Evolutionary conservation across 345 rosid genomes (phyloP).

Genomic region (Hirschfeldia incana): DNA sequence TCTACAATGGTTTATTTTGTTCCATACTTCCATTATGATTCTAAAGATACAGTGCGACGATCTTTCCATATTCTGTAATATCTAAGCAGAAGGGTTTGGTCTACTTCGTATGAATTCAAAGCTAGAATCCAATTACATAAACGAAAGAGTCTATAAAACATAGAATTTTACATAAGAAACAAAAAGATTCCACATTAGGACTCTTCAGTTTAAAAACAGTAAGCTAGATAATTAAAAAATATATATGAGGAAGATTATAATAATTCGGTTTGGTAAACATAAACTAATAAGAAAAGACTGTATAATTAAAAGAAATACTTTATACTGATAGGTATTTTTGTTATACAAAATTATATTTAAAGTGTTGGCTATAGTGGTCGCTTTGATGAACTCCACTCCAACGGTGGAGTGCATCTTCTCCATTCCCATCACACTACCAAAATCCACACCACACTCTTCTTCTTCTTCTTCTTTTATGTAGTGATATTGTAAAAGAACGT

Average conservation of each 20-base stretch:
- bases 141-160: not conserved
- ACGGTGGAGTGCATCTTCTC: slow-evolving; percentile 19
- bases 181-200: not conserved
- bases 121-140: not conserved
- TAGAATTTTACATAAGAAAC: not conserved
- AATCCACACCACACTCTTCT: not conserved
- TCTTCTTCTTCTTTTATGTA: not conserved
- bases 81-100: not conserved
- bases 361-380: slow-evolving; percentile 29
- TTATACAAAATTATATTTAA: not conserved
- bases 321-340: not conserved
- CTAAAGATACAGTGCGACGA: not conserved
- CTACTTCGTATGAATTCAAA: not conserved
- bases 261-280: not conserved
- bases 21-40: not conserved
- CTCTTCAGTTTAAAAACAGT: not conserved
- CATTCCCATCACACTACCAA: slow-evolving; percentile 32
- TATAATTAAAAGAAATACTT: not conserved
- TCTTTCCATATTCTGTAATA: not conserved
- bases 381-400: slow-evolving; percentile 40
- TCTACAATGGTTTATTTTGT: not conserved
- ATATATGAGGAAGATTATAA: not conserved
- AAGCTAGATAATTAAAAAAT: not conserved
- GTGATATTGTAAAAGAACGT: not conserved
- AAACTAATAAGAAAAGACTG: slow-evolving; percentile 1